Conservation (phyloP, 805 yeast genomes). For the Saccharomycopsis sp. region DNA sequence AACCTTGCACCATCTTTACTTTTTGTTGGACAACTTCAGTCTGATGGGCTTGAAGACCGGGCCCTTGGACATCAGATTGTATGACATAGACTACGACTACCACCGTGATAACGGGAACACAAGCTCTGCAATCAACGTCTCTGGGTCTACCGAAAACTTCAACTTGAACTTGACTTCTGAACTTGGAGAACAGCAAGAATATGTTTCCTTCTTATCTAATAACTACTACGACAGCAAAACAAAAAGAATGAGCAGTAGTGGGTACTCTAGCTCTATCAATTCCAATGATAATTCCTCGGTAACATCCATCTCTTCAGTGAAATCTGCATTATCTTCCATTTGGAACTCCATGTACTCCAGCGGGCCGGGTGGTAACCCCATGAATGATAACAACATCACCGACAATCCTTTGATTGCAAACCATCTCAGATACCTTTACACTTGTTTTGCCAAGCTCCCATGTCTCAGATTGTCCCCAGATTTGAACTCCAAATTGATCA, state of each 20-base stretch:
- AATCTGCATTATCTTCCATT: conserved; percentile 28
- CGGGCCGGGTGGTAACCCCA: conserved; percentile 25
- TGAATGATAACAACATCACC: conserved; percentile 13
- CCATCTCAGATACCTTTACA: conserved; percentile 44
- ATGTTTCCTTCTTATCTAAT: conserved; percentile 19
- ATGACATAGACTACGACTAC: conserved; percentile 41
- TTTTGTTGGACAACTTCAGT: conserved; percentile 48
- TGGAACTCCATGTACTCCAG: conserved; percentile 15
- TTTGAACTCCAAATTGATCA: conserved; percentile 46
- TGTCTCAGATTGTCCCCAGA: conserved; percentile 54
- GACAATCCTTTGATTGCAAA: conserved; percentile 30
- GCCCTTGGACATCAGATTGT: conserved; percentile 51
- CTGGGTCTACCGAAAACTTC: not conserved
- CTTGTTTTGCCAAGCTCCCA: conserved; percentile 58
- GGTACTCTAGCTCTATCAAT: conserved; percentile 19
- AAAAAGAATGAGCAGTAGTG: conserved; percentile 16
- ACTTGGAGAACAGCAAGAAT: conserved; percentile 15
- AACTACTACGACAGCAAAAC: conserved; percentile 15
- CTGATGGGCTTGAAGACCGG: conserved; percentile 43
- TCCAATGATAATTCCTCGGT: conserved; percentile 31
- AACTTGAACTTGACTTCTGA: too few relatives aligned
- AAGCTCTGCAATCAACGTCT: not conserved
- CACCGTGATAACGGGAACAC: conserved; percentile 3
- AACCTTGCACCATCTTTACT: conserved; percentile 57
- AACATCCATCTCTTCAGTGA: conserved; percentile 50